A percentile compares a stretch with the other conserved stretches of the same genome.
These are phyloP conservation scores for Coniochaeta prunicola DNA, from an alignment of 2,329 filamentous ascomycete species.

Conservation along the genomic window DNA sequence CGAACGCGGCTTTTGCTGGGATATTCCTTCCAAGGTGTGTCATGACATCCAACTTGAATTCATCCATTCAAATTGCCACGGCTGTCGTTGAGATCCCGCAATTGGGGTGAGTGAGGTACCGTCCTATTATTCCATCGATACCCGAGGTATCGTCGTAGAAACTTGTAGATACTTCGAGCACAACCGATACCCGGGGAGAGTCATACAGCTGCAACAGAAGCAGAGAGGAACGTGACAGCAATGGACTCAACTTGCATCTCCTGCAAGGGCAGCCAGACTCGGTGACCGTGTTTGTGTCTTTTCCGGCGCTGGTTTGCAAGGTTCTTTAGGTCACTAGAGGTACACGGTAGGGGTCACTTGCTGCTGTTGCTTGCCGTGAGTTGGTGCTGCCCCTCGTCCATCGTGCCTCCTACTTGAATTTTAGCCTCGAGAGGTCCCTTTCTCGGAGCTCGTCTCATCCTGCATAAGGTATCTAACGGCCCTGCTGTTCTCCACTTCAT, in stretches of 20 bases:
- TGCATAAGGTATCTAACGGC: neutral
- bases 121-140: too few relatives aligned
- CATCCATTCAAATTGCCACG: neutral
- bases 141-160: too few relatives aligned
- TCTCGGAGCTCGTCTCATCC: neutral
- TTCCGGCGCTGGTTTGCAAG: neutral
- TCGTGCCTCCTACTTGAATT: neutral
- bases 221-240: neutral
- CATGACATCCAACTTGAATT: neutral
- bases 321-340: too few relatives aligned
- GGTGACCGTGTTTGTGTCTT: neutral
- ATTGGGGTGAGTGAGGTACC: neutral
- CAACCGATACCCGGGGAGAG: too few relatives aligned
- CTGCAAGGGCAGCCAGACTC: neutral
- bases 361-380: neutral
- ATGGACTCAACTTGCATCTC: neutral
- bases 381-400: neutral
- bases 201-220: neutral
- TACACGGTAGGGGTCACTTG: neutral
- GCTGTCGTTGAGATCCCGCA: too few relatives aligned
- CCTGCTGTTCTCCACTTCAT: neutral
- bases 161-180: too few relatives aligned
- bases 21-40: neutral
- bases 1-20: neutral
- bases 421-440: neutral